Percentiles rank a stretch among this genome's conserved stretches.
phyloP scores from a whole-genome alignment of 1,139 yeast genomes.

The Kodamaea anthophila region DNA sequence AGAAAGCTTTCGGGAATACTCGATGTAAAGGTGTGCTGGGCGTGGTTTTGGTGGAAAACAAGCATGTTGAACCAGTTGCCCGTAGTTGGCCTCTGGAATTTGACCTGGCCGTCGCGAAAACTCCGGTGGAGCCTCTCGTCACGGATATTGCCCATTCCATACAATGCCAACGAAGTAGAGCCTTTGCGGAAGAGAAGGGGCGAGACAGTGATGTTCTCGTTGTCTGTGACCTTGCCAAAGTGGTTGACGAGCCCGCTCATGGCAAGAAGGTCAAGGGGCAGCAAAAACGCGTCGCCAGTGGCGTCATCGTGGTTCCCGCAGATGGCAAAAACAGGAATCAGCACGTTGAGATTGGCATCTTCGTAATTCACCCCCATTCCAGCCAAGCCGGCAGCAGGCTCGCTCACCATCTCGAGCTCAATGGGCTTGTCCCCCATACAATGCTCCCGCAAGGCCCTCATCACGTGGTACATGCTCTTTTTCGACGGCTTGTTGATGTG shows the following conservation, averaged over 20 bases:
- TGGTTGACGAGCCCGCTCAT: constrained; percentile 83
- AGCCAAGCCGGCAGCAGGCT: constrained; percentile 57
- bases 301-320: constrained; percentile 98
- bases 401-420: constrained; percentile 77
- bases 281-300: constrained; percentile 79
- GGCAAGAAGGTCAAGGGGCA: constrained; percentile 81
- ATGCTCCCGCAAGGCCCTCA: constrained; percentile 60
- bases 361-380: constrained; percentile 77
- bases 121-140: constrained; percentile 85
- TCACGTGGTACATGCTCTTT: constrained; percentile 79
- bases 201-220: constrained; percentile 66
- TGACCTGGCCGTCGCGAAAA: constrained; percentile 74
- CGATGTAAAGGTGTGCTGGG: constrained; percentile 73
- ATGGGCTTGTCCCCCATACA: constrained; percentile 89
- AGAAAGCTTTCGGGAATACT: constrained; percentile 79
- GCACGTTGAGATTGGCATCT: constrained; percentile 82
- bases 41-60: constrained; percentile 89
- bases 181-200: constrained; percentile 86
- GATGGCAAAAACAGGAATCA: constrained; percentile 90
- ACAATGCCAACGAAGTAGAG: constrained; percentile 69
- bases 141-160: constrained; percentile 83
- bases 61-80: constrained; percentile 78
- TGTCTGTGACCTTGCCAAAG: constrained; percentile 77
- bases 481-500: constrained; percentile 87
- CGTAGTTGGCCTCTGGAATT: constrained; percentile 66